These are phyloP conservation scores for Selaginella moellendorffii DNA, from an alignment of 75 land plant genomes.

Conservation along the genomic window DNA sequence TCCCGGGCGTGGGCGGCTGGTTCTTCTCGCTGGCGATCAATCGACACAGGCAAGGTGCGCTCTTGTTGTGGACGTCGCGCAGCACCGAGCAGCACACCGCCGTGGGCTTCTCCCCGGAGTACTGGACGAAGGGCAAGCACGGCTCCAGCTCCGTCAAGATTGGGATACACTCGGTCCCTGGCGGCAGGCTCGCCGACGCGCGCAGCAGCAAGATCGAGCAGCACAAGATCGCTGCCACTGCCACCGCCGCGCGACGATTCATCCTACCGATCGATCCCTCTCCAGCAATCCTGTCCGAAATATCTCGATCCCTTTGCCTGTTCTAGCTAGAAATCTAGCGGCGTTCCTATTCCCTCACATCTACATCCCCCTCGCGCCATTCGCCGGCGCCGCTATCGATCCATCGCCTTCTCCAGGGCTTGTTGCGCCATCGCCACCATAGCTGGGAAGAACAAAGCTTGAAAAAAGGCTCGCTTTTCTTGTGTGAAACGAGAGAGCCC, in stretches of 20 bases:
- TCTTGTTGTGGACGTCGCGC: slow-evolving; percentile 1
- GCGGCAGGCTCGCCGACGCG: neutral
- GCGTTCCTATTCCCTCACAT: too few species aligned
- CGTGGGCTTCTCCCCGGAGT: neutral
- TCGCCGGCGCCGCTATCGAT: too few species aligned
- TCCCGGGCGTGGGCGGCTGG: neutral
- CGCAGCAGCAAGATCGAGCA: neutral
- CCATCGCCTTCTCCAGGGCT: neutral
- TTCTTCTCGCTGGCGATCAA: neutral
- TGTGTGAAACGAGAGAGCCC: too few species aligned
- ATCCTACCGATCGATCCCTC: too few species aligned
- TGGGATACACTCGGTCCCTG: neutral
- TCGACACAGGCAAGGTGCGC: neutral
- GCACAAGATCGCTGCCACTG: neutral
- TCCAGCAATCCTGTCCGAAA: too few species aligned
- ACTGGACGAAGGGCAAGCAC: slow-evolving; percentile 5
- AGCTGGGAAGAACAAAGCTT: too few species aligned
- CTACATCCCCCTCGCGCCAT: too few species aligned
- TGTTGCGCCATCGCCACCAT: neutral
- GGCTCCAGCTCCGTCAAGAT: slow-evolving; percentile 6
- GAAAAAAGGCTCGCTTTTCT: too few species aligned
- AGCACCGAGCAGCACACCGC: neutral
- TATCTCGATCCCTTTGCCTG: too few species aligned
- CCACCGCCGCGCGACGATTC: neutral
- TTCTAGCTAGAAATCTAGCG: too few species aligned